Evolutionary conservation across 495 filamentous ascomycete species (phyloP).

Genomic region (Penicillium malachiteum): DNA sequence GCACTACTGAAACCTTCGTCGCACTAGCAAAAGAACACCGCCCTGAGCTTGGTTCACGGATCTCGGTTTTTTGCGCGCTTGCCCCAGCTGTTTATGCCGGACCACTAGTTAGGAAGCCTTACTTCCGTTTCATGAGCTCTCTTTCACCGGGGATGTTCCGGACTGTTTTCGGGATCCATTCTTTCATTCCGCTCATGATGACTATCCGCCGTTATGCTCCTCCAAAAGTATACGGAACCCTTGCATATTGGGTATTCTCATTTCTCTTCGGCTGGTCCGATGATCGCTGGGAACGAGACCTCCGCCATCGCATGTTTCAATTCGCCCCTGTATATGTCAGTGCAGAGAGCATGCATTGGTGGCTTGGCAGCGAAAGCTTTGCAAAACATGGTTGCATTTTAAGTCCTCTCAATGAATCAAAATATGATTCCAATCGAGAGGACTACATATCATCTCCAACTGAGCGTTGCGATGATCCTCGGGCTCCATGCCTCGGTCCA

Average conservation of each 20-base stretch:
- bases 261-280: constrained; percentile 93
- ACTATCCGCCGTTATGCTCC: constrained; percentile 67
- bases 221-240: constrained; percentile 69
- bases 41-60: constrained; percentile 78
- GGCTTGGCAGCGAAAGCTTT: constrained; percentile 89
- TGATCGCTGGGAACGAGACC: constrained; percentile 75
- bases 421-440: constrained; percentile 45
- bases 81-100: constrained; percentile 92
- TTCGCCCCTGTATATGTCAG: constrained; percentile 90
- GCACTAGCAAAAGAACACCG: constrained; percentile 90
- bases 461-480: constrained; percentile 20
- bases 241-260: constrained; percentile 88
- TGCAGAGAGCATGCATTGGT: constrained; percentile 92
- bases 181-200: constrained; percentile 97
- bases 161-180: constrained; percentile 85
- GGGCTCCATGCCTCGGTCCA: constrained; percentile 19
- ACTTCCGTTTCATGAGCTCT: constrained; percentile 88
- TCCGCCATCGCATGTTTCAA: constrained; percentile 83
- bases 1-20: constrained; percentile 86
- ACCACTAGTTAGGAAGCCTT: constrained; percentile 78
- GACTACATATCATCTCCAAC: not conserved
- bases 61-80: constrained; percentile 90
- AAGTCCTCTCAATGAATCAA: constrained; percentile 67
- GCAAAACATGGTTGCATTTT: constrained; percentile 90
- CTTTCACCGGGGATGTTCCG: constrained; percentile 77